Evolutionary conservation across 1,139 yeast genomes (phyloP), one percentile per base, ranked within the genome.

Genomic region (Saccharomyces uvarum): DNA sequence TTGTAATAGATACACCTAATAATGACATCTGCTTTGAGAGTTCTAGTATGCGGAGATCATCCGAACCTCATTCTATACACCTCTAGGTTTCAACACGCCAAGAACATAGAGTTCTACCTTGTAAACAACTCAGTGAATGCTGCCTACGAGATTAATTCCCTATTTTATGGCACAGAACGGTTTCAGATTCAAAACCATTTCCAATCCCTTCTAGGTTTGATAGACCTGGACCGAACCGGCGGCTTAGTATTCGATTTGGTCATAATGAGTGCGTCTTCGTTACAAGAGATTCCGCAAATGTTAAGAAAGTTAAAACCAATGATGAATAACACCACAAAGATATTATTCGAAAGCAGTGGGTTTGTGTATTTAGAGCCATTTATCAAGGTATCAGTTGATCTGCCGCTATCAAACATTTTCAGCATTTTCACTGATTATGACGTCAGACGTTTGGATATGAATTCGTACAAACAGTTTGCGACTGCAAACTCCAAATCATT

Each of bases 281-380:
- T 79, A 50, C 81, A 78, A 59, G 79, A 77, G 54, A 65, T 78
- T 26, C 72, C 81, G 2, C 62, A 70, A 1, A 49, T 73, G 27
- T 72, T 77, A 21, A 54, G 69, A 2, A 66, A 69, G 46, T 57
- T 79, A 41, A 61, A 70, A 5, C 64, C 72, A 1, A 56, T 74
- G 31, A 56, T 77, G 38, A 67, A 67, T 47, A 62, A 63, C 61
- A 73, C 62, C 50, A 75, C 88, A 19, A 72, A 82, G 47, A 70
- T 86, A 5, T 71, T 85, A 29, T 72, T 86, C 44, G 93, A 86
- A 69, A 78, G 83, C 54, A 80, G 89, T 1, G 88, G 88, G 4
- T 85, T 80, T 64, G 79, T 86, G 53, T 83, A 83, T 64, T 69
- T 86, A 55, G 91, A 86, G 66, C 85, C 87, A 4, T 84, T 85